These are phyloP conservation scores for Friedmanniomyces simplex DNA, from an alignment of 495 filamentous ascomycete species.

Conservation along the genomic window DNA sequence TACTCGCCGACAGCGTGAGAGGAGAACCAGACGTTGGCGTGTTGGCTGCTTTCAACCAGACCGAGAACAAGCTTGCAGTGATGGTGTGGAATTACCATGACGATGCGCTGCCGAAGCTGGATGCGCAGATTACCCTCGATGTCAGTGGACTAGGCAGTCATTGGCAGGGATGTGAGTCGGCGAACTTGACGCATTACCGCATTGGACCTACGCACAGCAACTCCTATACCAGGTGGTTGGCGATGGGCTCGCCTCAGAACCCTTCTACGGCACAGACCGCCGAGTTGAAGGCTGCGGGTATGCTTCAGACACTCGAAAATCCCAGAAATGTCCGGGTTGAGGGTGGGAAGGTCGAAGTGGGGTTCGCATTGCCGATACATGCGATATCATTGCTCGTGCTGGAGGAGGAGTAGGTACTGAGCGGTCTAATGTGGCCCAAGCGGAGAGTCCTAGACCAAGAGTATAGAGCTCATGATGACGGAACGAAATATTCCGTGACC, in stretches of 20 bases:
- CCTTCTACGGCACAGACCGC: constrained; percentile 10
- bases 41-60: constrained; percentile 10
- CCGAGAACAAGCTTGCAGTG: constrained; percentile 3
- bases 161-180: not conserved
- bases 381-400: constrained; percentile 15
- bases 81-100: constrained; percentile 22
- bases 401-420: not conserved
- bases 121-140: constrained; percentile 10
- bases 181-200: constrained; percentile 14
- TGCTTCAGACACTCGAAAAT: constrained; percentile 10
- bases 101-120: constrained; percentile 16
- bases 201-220: constrained; percentile 16
- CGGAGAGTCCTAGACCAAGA: no score
- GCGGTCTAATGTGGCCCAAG: not conserved
- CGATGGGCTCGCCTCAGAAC: constrained; percentile 16
- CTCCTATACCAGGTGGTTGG: constrained; percentile 15
- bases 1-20: constrained; percentile 8
- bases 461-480: no score
- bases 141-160: not conserved
- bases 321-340: constrained; percentile 2
- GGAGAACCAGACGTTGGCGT: constrained; percentile 13
- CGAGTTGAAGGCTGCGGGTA: constrained; percentile 15
- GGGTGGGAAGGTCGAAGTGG: constrained; percentile 3
- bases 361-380: constrained; percentile 17
- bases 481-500: no score